These are phyloP conservation scores for Nephromyces sp. DNA, from an alignment of 169 alveolate genomes.

Conservation along the genomic window DNA sequence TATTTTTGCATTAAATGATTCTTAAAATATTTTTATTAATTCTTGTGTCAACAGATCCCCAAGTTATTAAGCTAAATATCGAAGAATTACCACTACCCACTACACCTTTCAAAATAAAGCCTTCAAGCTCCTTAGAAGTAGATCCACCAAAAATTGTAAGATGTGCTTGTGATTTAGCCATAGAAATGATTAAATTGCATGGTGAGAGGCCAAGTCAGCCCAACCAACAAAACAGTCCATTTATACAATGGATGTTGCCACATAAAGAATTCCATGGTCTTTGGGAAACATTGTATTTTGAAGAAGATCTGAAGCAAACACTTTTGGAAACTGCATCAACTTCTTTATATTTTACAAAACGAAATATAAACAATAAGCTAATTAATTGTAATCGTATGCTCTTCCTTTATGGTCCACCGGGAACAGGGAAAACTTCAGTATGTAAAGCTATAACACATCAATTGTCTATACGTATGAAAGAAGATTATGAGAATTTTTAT, in stretches of 20 bases:
- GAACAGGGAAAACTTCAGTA: conserved; percentile 58
- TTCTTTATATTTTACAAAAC: conserved; percentile 49
- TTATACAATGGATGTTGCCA: conserved; percentile 54
- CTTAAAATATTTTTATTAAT: too few relatives aligned
- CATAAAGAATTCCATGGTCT: conserved; percentile 47
- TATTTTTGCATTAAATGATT: too few relatives aligned
- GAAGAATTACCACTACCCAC: too few relatives aligned
- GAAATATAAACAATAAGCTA: conserved; percentile 44
- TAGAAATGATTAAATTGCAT: too few relatives aligned
- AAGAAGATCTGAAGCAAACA: conserved; percentile 43
- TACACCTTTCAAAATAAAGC: too few relatives aligned
- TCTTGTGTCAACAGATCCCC: too few relatives aligned
- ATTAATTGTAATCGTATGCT: conserved; percentile 57
- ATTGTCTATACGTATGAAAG: conserved; percentile 43
- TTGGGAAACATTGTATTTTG: conserved; percentile 64
- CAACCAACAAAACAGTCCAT: too few relatives aligned
- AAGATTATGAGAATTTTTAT: conserved; percentile 19
- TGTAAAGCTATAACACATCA: conserved; percentile 48
- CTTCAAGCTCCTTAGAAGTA: too few relatives aligned
- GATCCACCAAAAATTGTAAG: too few relatives aligned
- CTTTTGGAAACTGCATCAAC: conserved; percentile 53
- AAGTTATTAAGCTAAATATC: too few relatives aligned
- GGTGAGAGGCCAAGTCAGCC: too few relatives aligned
- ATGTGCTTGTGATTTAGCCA: too few relatives aligned
- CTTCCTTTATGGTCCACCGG: conserved; percentile 64